phyloP scores from a whole-genome alignment of 202 grass and related monocot species.

The Brachypodium distachyon region DNA sequence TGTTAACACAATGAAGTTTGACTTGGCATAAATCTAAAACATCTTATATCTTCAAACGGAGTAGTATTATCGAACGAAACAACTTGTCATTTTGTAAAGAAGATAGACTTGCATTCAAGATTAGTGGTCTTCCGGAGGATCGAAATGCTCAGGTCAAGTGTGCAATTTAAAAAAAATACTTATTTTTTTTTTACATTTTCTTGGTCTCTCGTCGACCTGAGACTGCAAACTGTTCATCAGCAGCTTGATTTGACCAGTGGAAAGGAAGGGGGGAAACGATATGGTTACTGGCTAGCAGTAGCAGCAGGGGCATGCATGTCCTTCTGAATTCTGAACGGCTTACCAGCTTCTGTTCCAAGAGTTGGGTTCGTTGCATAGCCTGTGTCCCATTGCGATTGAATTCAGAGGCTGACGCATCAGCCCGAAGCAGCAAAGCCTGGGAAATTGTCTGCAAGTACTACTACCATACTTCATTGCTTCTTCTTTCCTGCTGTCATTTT shows the following conservation, averaged over 20 bases:
- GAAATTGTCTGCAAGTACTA: background rate
- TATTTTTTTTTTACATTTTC: background rate
- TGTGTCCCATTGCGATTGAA: slow-evolving; percentile 19
- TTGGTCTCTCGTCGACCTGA: background rate
- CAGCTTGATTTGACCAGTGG: background rate
- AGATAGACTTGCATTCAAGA: background rate
- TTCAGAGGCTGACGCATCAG: background rate
- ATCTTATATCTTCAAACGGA: too few species aligned
- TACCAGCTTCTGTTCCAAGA: background rate
- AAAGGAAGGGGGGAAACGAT: background rate
- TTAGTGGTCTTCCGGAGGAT: background rate
- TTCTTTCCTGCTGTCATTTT: too few species aligned
- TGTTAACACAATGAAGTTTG: too few species aligned
- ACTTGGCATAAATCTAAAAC: too few species aligned
- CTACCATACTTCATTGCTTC: background rate
- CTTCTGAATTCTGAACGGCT: background rate
- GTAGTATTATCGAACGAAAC: too few species aligned
- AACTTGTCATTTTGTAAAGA: too few species aligned
- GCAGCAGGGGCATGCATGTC: background rate
- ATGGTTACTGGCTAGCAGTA: background rate
- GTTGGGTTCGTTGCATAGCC: slow-evolving; percentile 21
- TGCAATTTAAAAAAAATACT: too few species aligned
- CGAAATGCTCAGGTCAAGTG: background rate
- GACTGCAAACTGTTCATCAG: background rate
- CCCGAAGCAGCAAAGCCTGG: slow-evolving; percentile 17